These are phyloP conservation scores for Eudorina sp. DNA, from an alignment of 139 green algal species.

Conservation along the genomic window DNA sequence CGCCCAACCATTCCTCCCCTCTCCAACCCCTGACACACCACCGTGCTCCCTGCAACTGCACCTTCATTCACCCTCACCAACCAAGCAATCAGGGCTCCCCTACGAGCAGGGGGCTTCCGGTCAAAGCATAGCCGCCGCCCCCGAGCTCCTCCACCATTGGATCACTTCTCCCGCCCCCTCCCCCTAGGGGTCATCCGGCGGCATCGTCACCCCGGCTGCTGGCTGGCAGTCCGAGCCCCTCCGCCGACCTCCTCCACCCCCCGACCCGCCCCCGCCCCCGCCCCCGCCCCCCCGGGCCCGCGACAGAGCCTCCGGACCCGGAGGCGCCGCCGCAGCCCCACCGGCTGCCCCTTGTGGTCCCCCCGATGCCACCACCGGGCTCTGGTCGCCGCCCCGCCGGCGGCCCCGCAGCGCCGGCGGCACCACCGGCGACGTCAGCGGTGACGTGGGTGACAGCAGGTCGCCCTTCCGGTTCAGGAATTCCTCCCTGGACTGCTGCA, in stretches of 20 bases:
- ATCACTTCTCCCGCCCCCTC: too few species aligned
- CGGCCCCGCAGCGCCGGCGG: background rate
- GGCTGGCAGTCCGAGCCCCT: background rate
- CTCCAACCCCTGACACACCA: too few species aligned
- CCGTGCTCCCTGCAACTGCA: too few species aligned
- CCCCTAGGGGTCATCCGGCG: background rate
- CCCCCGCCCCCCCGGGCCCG: background rate
- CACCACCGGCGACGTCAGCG: background rate
- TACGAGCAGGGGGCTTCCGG: too few species aligned
- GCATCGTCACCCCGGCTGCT: background rate
- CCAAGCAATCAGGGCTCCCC: too few species aligned
- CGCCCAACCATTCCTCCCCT: too few species aligned
- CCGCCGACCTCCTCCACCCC: background rate
- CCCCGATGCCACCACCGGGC: background rate
- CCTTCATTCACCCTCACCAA: too few species aligned
- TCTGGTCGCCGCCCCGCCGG: background rate
- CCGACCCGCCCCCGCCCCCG: background rate
- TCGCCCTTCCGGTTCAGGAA: slow-evolving; percentile 12
- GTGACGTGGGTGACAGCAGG: background rate
- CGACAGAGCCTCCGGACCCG: background rate
- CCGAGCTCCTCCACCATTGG: too few species aligned
- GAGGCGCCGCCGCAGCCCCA: background rate
- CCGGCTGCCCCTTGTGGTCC: background rate
- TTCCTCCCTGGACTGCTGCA: background rate
- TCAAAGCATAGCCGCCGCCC: too few species aligned